phyloP scores from a whole-genome alignment of 768 basidiomycete species.

The Suillus subluteus region DNA sequence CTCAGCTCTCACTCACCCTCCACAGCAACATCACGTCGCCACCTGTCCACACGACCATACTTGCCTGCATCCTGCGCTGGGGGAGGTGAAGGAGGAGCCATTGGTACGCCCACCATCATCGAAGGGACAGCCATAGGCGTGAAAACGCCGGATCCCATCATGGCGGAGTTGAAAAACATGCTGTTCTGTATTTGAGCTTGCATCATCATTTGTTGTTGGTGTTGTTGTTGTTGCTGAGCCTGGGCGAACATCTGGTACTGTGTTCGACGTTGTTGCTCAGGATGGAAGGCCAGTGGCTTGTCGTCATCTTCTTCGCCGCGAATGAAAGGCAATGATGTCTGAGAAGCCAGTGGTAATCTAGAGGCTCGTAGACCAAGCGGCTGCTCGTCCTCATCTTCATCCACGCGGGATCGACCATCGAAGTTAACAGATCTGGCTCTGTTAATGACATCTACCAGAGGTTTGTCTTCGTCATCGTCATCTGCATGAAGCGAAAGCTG shows the following conservation, averaged over 20 bases:
- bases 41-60: constrained; percentile 73
- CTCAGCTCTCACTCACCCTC: constrained; percentile 59
- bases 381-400: constrained; percentile 69
- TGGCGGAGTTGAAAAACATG: constrained; percentile 73
- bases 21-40: constrained; percentile 78
- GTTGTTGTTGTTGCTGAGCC: constrained; percentile 41
- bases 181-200: constrained; percentile 76
- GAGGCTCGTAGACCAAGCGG: constrained; percentile 75
- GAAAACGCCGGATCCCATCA: constrained; percentile 76
- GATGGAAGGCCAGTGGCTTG: constrained; percentile 70
- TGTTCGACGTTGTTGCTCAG: constrained; percentile 80
- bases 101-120: constrained; percentile 44
- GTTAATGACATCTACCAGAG: constrained; percentile 63
- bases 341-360: constrained; percentile 33
- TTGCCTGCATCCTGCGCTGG: constrained; percentile 67
- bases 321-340: constrained; percentile 28
- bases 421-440: constrained; percentile 49
- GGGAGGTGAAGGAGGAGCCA: constrained; percentile 60
- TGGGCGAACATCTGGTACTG: constrained; percentile 46
- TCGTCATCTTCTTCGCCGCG: constrained; percentile 65
- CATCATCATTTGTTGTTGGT: constrained; percentile 53
- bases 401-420: constrained; percentile 38
- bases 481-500: constrained; percentile 9
- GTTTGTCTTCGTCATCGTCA: constrained; percentile 65
- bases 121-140: constrained; percentile 56